A percentile compares a stretch with the other conserved stretches of the same genome.
Evolutionary conservation across 148 eudicot species (phyloP).

Genomic region (Suaeda aralocaspica): DNA sequence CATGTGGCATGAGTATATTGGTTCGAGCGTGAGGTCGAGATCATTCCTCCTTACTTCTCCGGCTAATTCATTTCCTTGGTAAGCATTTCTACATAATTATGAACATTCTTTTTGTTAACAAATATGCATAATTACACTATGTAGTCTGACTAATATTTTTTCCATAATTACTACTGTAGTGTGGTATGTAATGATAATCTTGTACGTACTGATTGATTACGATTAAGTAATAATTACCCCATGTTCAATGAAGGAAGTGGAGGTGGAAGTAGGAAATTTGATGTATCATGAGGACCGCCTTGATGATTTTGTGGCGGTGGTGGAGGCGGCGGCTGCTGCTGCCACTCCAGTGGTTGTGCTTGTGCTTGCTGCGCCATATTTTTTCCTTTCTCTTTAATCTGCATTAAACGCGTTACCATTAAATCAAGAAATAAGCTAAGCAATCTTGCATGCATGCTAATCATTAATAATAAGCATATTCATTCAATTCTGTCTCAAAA

Average conservation of each 20-base stretch:
- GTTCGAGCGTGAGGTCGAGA: conserved; percentile 69
- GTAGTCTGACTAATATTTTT: no score
- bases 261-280: conserved; percentile 34
- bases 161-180: no score
- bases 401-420: background rate
- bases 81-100: conserved; percentile 30
- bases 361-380: conserved; percentile 27
- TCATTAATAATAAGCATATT: background rate
- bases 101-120: background rate
- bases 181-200: no score
- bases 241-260: conserved; percentile 45
- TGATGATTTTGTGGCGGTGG: conserved; percentile 23
- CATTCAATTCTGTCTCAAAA: no score
- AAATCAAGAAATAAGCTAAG: background rate
- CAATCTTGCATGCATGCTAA: background rate
- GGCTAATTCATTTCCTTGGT: conserved; percentile 30
- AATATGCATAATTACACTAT: no score
- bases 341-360: conserved; percentile 42
- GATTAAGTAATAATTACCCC: conserved; percentile 33
- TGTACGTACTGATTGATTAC: no score
- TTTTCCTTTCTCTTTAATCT: conserved; percentile 74
- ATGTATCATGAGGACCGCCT: conserved; percentile 22
- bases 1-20: conserved; percentile 56
- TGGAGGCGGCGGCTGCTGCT: conserved; percentile 30
- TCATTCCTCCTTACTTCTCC: conserved; percentile 56